Evolutionary conservation across 306 rosid species (phyloP), one percentile per base, ranked within the genome.

Genomic region (Gillenia trifoliata): DNA sequence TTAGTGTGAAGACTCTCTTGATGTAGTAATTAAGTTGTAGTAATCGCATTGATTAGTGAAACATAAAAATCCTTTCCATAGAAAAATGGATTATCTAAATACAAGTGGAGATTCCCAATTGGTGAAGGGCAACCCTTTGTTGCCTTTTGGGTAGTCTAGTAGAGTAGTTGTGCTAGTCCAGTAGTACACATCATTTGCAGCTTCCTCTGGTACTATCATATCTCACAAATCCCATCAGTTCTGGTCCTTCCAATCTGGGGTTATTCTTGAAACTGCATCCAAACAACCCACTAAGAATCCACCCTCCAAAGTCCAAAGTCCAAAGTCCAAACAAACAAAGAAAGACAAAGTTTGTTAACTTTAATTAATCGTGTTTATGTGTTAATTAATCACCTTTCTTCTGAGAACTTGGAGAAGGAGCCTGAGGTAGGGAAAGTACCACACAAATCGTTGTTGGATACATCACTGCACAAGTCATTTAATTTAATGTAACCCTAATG

Each of bases 221-320:
- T 82, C 96, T 87, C 77, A 93, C 98, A 73, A 90, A 93, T 47
- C 98, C 98, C 96, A 93, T 85, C 66, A 93, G 85, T 74, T 90
- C 90, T 49, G 98, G 98, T 62, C 98, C 96, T 79, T 89, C 84
- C 52, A 93, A 70, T 82, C 91, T 86, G 40, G 96, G 89, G 67
- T 93, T 93, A 75, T 89, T 87, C 85, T 76, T 89, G 88, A 93
- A 93, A 87, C 98, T 93, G 84, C 88, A 63, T 67, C 57, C n/a
- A 67, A 68, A 74, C 63, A 72, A 16, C 33, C 69, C 67, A 63
- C 11, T 19, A 12, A 54, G 34, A 25, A 50, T 33, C 67, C 25
- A 49, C 23, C 20, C 9, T 31, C 33, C 13, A 28, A 26, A 2
- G 20, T 54, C 19, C 5, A 29, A 54, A 54, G n/a, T 31, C 33